Evolutionary conservation across 169 alveolate species (phyloP), one percentile per base, ranked within the genome.

Genomic region (Babesia ovis): DNA sequence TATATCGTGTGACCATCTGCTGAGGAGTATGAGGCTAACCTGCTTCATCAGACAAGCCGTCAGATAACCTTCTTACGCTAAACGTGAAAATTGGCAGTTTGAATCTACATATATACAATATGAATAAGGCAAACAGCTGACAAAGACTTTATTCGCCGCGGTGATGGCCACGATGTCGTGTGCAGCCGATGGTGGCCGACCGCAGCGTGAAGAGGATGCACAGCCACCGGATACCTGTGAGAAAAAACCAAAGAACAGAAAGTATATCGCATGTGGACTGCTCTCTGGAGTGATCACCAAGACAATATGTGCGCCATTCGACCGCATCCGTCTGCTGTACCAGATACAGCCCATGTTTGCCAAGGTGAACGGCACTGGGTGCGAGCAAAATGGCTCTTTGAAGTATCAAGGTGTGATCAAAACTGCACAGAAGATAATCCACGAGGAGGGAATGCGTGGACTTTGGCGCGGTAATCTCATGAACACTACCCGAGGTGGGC

Each of bases 261-360:
- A 64, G 53, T 73, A 81, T 34, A 66, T 89, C 46, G 42, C 67
- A 46, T 89, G 94, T 69, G 94, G 94, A 35, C 46, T 89, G 35
- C 61, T 80, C 27, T 89, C 95, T 22, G 96, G 95, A 5, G 50
- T 92, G 2, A 57, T 92, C 9, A 91, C 96, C 46, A 92, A 92
- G 85, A 86, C 95, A 0, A 71, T 85, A 37, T 92, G 94, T 69
- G 96, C 96, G 25, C 96, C 96, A 9, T 79, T 91, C 80, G 96
- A 92, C 58, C 75, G 96, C 27, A 82, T 92, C 34, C 83, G 94
- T 31, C 85, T 91, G 9, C 85, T 92, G 62, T 92, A 87, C 82
- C 96, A 92, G 71, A 86, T 91, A 14, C 95, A 92, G 69, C 94
- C 95, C 18, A 92, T 92, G 96, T 84, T 92, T 66, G 75, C 66